phyloP scores from a whole-genome alignment of 192 early-diverging fungal species.

The Thamnidium elegans region DNA sequence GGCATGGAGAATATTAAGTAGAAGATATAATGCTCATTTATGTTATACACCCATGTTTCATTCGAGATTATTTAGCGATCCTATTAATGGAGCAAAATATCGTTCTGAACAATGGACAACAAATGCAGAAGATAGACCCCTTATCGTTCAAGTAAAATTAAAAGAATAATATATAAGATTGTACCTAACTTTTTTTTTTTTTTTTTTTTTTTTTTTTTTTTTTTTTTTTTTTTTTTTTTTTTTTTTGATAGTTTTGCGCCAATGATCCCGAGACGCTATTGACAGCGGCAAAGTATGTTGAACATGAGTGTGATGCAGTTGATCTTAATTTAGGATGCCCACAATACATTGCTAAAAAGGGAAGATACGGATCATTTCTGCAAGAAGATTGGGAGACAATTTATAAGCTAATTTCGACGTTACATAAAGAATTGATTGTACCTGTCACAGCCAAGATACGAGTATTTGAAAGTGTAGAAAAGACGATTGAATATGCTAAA shows the following conservation, averaged over 20 bases:
- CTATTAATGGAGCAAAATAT: conserved; percentile 54
- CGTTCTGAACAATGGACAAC: conserved; percentile 70
- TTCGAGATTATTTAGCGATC: conserved; percentile 79
- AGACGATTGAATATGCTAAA: conserved; percentile 90
- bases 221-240: too few relatives aligned
- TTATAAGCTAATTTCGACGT: conserved; percentile 57
- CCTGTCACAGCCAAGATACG: conserved; percentile 98
- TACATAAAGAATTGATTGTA: conserved; percentile 75
- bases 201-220: too few relatives aligned
- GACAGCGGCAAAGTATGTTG: conserved; percentile 76
- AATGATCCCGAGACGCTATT: conserved; percentile 88
- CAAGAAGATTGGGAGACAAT: conserved; percentile 94
- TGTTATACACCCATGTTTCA: conserved; percentile 99
- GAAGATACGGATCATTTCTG: conserved; percentile 92
- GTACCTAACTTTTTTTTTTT: too few relatives aligned
- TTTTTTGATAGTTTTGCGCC: conserved; percentile 80
- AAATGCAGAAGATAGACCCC: conserved; percentile 67
- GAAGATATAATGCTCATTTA: conserved; percentile 79
- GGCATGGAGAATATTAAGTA: conserved; percentile 91
- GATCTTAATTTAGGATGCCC: conserved; percentile 97
- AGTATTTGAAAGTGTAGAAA: conserved; percentile 84
- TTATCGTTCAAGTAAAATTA: conserved; percentile 70
- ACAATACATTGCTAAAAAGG: conserved; percentile 88
- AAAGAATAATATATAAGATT: not conserved
- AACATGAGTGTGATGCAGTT: conserved; percentile 84